Evolutionary conservation across 2,329 filamentous ascomycete species (phyloP), one percentile per base, ranked within the genome.

Genomic region (Hypoxylon sp.): DNA sequence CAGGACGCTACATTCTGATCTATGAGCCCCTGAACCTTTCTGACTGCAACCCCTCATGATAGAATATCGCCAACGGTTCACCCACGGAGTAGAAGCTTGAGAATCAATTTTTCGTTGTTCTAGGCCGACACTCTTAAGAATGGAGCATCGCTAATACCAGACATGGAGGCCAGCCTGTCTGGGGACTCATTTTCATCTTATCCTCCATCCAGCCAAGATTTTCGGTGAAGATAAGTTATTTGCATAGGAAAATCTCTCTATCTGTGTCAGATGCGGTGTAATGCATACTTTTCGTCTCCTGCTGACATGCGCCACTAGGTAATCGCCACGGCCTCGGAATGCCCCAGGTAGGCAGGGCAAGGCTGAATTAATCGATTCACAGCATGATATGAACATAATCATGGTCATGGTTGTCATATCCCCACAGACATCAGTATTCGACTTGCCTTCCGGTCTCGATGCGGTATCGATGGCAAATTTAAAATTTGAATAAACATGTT

Each of bases 191-290:
- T 53, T 22, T 9, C 10, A 51, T 51, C 17, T 39, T 54, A 58
- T 44, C 55, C 39, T 44, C 26, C 24, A 24, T 46, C 39, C 11
- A 19, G 48, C 35, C 37, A 10, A 46, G 8, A 55, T 10, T 59
- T 65, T 65, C 62, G 62, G 62, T 65, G 51, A 65, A 55, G 22
- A 54, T 19, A 19, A 19, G 17, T n/a, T 29, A 29, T 22, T 48
- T 57, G 53, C 52, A 63, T 42, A 11, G 5, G 39, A 33, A 55
- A 19, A 19, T 35, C 26, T 24, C 26, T 26, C 26, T 44, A 13
- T 26, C 22, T 17, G 33, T 33, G 2, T n/a, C 5, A 3, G 24
- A 54, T 52, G 63, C 50, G 10, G 55, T 65, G 42, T 54, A 60
- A 60, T 52, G 17, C 55, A 50, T 42, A 65, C 1, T 44, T 65